Evolutionary conservation across 139 green algal genomes (phyloP).

Genomic region (Nannochloris sp.): DNA sequence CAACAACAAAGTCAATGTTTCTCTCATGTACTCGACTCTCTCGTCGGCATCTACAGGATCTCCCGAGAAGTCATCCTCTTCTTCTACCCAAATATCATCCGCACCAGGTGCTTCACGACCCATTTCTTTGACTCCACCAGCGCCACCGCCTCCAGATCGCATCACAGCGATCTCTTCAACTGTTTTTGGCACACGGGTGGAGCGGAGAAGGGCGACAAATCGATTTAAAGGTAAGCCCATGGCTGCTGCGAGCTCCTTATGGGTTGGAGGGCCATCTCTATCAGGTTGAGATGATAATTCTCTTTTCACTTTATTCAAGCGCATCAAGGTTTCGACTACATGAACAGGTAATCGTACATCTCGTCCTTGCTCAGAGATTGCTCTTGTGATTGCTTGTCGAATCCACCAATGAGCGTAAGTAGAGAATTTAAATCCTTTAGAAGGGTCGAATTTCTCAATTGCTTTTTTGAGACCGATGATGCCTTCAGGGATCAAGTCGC

Average conservation of each 20-base stretch:
- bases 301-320: neutral
- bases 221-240: conserved; percentile 15
- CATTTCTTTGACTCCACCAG: neutral
- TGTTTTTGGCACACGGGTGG: neutral
- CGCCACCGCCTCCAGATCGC: neutral
- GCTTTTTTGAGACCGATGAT: conserved; percentile 42
- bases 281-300: neutral
- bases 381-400: conserved; percentile 61
- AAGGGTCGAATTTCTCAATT: conserved; percentile 67
- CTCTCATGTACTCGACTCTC: conserved; percentile 5
- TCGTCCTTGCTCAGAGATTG: conserved; percentile 60
- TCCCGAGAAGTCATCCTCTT: conserved; percentile 23
- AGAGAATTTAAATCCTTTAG: conserved; percentile 70
- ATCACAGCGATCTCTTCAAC: neutral
- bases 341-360: conserved; percentile 52
- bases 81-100: conserved; percentile 1
- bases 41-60: neutral
- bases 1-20: conserved; percentile 48
- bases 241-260: conserved; percentile 9
- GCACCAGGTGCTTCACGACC: neutral
- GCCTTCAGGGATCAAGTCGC: conserved; percentile 40
- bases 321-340: conserved; percentile 29
- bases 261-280: neutral
- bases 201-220: conserved; percentile 12
- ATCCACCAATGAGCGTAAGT: conserved; percentile 89